Percentiles rank a stretch among this genome's conserved stretches.
Evolutionary conservation across 2,329 filamentous ascomycete species (phyloP).

Genomic region (Botrytis cinerea): DNA sequence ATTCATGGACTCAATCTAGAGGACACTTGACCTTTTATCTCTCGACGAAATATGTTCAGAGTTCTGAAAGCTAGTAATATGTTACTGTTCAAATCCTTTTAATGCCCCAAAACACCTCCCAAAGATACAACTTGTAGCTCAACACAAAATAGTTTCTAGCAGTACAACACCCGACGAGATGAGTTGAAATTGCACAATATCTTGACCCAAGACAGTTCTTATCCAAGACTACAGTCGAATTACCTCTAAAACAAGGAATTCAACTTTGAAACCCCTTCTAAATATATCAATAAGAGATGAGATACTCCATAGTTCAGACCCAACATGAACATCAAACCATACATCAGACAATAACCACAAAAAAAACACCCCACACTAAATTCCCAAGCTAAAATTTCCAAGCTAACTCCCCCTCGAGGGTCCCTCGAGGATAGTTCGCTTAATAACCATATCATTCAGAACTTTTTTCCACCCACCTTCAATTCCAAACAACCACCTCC

Average conservation of each 20-base stretch:
- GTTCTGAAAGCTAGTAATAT: no score
- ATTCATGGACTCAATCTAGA: background rate
- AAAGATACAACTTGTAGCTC: background rate
- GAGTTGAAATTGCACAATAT: background rate
- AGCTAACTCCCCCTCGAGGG: background rate
- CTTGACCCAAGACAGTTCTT: background rate
- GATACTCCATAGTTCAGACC: background rate
- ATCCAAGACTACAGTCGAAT: fast-evolving
- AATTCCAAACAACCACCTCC: background rate
- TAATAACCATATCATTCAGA: background rate
- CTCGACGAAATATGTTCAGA: background rate
- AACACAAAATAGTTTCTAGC: background rate
- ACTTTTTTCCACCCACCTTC: background rate
- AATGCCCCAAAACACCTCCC: background rate
- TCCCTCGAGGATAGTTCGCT: background rate
- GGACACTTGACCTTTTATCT: fast-evolving
- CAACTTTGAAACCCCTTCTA: background rate
- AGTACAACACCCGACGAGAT: background rate
- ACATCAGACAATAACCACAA: background rate
- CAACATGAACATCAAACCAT: no score
- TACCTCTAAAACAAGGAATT: background rate
- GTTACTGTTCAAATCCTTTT: background rate
- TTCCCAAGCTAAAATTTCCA: background rate
- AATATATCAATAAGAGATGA: background rate
- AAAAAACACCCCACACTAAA: background rate